Evolutionary conservation across 2,329 filamentous ascomycete species (phyloP).

Genomic region (Aspergillus felis): DNA sequence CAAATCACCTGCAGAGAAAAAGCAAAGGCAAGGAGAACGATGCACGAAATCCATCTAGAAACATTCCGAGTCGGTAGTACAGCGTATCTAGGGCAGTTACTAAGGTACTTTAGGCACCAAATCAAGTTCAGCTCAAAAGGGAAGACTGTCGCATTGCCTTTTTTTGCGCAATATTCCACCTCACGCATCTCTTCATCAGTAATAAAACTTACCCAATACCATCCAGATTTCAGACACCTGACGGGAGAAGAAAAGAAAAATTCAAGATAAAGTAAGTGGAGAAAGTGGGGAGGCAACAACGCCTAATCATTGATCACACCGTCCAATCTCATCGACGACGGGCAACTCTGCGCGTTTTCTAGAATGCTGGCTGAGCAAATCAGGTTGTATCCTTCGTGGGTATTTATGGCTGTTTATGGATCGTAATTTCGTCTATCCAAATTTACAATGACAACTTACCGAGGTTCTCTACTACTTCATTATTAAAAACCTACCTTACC

Average conservation of each 20-base stretch:
- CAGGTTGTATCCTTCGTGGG: neutral
- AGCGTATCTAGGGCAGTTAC: neutral
- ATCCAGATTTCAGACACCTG: too few species aligned
- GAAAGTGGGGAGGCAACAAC: slow-evolving; percentile 4
- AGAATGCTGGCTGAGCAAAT: slow-evolving; percentile 9
- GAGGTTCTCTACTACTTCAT: neutral
- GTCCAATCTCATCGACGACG: slow-evolving; percentile 4
- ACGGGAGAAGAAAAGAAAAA: neutral
- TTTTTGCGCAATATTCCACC: neutral
- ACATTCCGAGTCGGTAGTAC: neutral
- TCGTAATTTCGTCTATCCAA: neutral
- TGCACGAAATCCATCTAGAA: neutral
- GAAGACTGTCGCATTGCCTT: too few species aligned
- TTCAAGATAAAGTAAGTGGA: slow-evolving; percentile 10
- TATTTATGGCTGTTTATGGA: neutral
- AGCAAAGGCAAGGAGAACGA: neutral
- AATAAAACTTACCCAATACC: neutral
- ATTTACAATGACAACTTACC: neutral
- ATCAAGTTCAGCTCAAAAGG: neutral
- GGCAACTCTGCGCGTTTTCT: slow-evolving; percentile 10
- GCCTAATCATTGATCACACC: slow-evolving; percentile 6
- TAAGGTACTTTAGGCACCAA: neutral
- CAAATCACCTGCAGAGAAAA: neutral
- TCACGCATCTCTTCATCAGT: neutral
- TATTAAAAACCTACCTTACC: too few species aligned